These are phyloP conservation scores for Tritrichomonas musculus DNA, from an alignment of 208 protist species.

Conservation along the genomic window DNA sequence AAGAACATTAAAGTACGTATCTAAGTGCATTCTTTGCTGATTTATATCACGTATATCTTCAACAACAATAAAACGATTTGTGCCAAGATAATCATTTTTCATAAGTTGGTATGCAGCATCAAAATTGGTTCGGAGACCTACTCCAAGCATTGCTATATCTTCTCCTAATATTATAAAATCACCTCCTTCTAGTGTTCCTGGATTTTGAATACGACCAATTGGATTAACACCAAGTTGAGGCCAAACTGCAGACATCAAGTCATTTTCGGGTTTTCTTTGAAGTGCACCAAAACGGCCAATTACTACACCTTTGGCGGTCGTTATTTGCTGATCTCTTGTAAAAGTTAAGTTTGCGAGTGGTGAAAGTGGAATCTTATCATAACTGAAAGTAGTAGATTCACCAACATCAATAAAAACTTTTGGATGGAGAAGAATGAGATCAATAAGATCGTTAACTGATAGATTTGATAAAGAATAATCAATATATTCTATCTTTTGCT, in stretches of 20 bases:
- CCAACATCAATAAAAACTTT: background rate
- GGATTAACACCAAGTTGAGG: background rate
- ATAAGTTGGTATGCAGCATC: background rate
- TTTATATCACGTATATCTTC: background rate
- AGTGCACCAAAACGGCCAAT: background rate
- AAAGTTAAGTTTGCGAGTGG: constrained; percentile 1
- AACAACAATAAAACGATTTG: background rate
- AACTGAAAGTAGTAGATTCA: background rate
- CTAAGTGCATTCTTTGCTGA: constrained; percentile 15
- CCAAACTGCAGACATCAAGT: background rate
- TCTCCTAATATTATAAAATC: background rate
- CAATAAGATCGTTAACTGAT: background rate
- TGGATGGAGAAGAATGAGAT: constrained; percentile 11
- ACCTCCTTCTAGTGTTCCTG: background rate
- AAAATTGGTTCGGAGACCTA: background rate
- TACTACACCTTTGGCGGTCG: constrained; percentile 2
- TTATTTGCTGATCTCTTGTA: constrained; percentile 16
- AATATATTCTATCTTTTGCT: background rate
- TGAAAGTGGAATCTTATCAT: background rate
- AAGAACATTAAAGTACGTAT: background rate
- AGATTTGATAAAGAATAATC: constrained; percentile 22
- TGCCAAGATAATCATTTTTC: background rate
- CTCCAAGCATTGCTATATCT: background rate
- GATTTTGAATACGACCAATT: background rate
- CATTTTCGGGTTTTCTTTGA: background rate